Evolutionary conservation across 768 basidiomycete species (phyloP), one percentile per base, ranked within the genome.

Genomic region (Paxillus involutus): DNA sequence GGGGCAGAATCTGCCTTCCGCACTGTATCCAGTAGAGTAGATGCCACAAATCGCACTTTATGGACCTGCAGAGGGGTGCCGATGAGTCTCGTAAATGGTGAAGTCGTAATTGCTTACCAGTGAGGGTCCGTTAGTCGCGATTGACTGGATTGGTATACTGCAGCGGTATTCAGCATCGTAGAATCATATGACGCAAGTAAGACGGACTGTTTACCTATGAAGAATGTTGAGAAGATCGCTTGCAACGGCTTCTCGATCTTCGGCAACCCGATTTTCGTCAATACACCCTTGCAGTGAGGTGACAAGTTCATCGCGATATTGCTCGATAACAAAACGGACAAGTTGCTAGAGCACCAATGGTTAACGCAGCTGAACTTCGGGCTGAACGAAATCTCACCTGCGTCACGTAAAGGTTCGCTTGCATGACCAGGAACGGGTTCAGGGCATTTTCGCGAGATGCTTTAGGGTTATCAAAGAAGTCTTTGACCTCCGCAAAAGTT

Each of bases 11-110:
- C 89, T 45, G 85, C 88, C 71, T 89, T 88, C 47, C 86, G 79
- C 33, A 95, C 88, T 16, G 89, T 84, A 65, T 94, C 92, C 55
- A 95, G 77, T 48, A 96, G 73, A 3, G 91, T 93, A 12, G 91
- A 94, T 14, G 94, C 94, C 36, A 95, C 91, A 68, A 93, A 95
- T 53, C 94, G 86, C 57, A 95, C 92, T 79, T 95, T 95, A 67
- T 91, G 87, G 14, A 95, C 91, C 85, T 88, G 57, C 33, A 73
- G 58, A 30, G 17, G 21, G 26, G 26, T 26, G 5, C 26, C 39
- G 19, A 61, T 43, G 53, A 32, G 19, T 14, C 13, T 19, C 24
- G 17, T 24, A 32, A 46, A 13, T 13, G 19, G 13, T 10, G 6
- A 19, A 51, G 37, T 6, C 19, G 3, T n/a, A 33, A 47, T 9